Evolutionary conservation across 2,329 filamentous ascomycete species (phyloP).

Genomic region (Diaporthe sp.): DNA sequence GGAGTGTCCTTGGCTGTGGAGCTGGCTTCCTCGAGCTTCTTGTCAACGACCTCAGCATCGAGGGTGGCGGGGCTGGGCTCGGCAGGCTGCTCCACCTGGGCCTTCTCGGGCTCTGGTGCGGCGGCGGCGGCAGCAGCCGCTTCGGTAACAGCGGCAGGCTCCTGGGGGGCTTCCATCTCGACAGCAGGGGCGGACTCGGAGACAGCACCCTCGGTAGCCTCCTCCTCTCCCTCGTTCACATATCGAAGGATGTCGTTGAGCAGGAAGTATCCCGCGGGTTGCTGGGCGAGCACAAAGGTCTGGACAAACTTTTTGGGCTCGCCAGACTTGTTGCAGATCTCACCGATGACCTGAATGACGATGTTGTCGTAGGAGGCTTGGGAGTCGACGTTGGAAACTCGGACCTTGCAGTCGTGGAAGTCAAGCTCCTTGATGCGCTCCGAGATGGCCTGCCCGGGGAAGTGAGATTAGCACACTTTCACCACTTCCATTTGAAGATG

Average conservation of each 20-base stretch:
- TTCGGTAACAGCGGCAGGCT: slow-evolving; percentile 46
- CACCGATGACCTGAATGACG: slow-evolving; percentile 97
- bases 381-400: slow-evolving; percentile 97
- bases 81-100: slow-evolving; percentile 49
- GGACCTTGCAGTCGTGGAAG: slow-evolving; percentile 98
- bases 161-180: slow-evolving; percentile 48
- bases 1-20: slow-evolving; percentile 53
- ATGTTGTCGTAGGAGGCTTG: slow-evolving; percentile 95
- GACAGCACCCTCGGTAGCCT: slow-evolving; percentile 62
- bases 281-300: slow-evolving; percentile 96
- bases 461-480: slow-evolving; percentile 7
- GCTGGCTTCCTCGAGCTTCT: slow-evolving; percentile 80
- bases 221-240: slow-evolving; percentile 85
- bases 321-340: slow-evolving; percentile 93
- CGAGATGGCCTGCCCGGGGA: slow-evolving; percentile 79
- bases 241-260: slow-evolving; percentile 98
- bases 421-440: slow-evolving; percentile 94
- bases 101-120: slow-evolving; percentile 51
- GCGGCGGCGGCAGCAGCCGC: slow-evolving; percentile 51
- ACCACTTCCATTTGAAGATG: not conserved
- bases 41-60: slow-evolving; percentile 72
- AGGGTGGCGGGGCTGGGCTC: slow-evolving; percentile 50
- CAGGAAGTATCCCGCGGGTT: slow-evolving; percentile 97
- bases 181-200: slow-evolving; percentile 43
- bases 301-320: slow-evolving; percentile 97